A percentile compares a stretch with the other conserved stretches of the same genome.
phyloP scores from a whole-genome alignment of 805 yeast species.

The Metschnikowia proteae region DNA sequence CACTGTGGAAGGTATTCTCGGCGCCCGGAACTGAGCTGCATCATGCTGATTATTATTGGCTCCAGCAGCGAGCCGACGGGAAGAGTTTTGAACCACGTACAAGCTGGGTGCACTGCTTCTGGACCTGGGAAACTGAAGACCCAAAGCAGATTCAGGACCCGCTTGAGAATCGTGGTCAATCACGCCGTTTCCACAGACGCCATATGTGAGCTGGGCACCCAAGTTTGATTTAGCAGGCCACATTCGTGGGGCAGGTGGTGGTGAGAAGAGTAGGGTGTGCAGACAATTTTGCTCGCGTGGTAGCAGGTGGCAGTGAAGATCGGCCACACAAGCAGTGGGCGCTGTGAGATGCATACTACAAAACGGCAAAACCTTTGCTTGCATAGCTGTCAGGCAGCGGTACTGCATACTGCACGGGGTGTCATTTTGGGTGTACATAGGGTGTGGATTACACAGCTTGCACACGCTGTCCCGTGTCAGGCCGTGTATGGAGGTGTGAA shows the following conservation, averaged over 20 bases:
- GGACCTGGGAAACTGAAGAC: slow-evolving; percentile 13
- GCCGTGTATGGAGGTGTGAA: no score
- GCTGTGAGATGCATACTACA: no score
- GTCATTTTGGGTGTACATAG: no score
- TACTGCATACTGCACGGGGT: no score
- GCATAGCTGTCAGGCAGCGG: no score
- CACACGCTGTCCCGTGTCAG: no score
- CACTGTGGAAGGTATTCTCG: neutral
- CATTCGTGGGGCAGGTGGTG: slow-evolving; percentile 9
- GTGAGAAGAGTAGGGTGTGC: neutral
- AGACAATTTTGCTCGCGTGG: slow-evolving; percentile 1
- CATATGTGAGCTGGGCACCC: slow-evolving; percentile 19
- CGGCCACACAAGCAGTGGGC: no score
- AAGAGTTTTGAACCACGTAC: slow-evolving; percentile 12
- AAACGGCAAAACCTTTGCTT: no score
- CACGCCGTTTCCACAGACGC: slow-evolving; percentile 14
- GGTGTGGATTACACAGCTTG: no score
- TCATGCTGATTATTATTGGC: neutral
- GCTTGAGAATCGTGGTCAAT: neutral
- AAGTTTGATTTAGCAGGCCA: slow-evolving; percentile 15
- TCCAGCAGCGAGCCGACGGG: slow-evolving; percentile 5
- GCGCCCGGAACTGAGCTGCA: neutral
- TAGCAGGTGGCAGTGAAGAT: neutral
- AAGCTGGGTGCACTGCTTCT: slow-evolving; percentile 9
- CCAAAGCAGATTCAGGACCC: neutral